A percentile compares a stretch with the other conserved stretches of the same genome.
phyloP scores from a whole-genome alignment of 352 stramenopile genomes.

The Phytophthora capsici region DNA sequence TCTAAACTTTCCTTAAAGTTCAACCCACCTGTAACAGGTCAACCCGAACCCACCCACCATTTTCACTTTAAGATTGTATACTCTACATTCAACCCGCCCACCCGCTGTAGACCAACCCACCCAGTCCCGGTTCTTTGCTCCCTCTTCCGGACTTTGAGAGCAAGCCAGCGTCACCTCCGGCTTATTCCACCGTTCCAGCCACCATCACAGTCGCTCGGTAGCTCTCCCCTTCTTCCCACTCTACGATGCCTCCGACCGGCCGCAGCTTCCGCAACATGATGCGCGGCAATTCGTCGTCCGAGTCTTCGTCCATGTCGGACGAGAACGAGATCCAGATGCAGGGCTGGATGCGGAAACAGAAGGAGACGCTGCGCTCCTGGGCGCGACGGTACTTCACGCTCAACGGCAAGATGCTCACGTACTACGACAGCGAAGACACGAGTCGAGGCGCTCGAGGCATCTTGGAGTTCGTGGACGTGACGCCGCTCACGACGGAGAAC shows the following conservation, averaged over 20 bases:
- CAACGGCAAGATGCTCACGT: slow-evolving; percentile 71
- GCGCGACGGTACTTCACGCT: slow-evolving; percentile 77
- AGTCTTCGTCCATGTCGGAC: slow-evolving; percentile 60
- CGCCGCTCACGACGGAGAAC: slow-evolving; percentile 73
- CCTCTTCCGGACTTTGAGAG: slow-evolving; percentile 16
- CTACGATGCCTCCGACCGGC: slow-evolving; percentile 58
- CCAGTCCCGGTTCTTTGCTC: slow-evolving; percentile 25
- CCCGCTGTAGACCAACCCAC: too few species aligned
- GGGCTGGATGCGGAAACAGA: slow-evolving; percentile 88
- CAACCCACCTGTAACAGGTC: too few species aligned
- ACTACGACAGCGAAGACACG: slow-evolving; percentile 85
- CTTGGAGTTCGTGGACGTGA: slow-evolving; percentile 76
- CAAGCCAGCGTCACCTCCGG: slow-evolving; percentile 10
- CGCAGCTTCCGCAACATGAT: slow-evolving; percentile 69
- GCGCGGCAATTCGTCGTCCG: slow-evolving; percentile 64
- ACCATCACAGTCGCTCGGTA: slow-evolving; percentile 9
- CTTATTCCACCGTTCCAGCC: slow-evolving; percentile 21
- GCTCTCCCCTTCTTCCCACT: neutral
- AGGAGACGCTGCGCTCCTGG: slow-evolving; percentile 78
- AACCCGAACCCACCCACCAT: too few species aligned
- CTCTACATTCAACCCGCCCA: too few species aligned
- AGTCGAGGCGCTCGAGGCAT: slow-evolving; percentile 61
- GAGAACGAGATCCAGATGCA: slow-evolving; percentile 83
- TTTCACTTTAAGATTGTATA: too few species aligned
- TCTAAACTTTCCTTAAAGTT: too few species aligned